Evolutionary conservation across 2,329 filamentous ascomycete species (phyloP).

Genomic region (Colletotrichum coccodes): DNA sequence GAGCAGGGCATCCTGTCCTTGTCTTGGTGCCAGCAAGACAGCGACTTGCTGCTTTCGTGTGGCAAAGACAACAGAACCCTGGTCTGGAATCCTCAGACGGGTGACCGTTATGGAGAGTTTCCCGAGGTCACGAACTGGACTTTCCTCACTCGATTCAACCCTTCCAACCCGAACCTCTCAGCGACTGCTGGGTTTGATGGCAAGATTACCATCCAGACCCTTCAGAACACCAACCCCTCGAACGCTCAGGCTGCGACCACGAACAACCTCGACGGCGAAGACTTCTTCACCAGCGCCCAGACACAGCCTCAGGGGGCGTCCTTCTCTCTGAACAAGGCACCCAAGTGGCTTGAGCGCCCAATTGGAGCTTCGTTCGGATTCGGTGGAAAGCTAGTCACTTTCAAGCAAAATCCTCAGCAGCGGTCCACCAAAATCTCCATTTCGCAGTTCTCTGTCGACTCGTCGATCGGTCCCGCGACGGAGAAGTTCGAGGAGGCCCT

Average conservation of each 20-base stretch:
- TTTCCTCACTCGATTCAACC: slow-evolving; percentile 94
- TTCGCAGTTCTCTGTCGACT: slow-evolving; percentile 88
- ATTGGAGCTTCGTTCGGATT: slow-evolving; percentile 93
- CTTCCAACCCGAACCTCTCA: slow-evolving; percentile 89
- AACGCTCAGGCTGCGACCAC: slow-evolving; percentile 74
- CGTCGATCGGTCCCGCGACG: slow-evolving; percentile 83
- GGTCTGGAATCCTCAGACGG: slow-evolving; percentile 95
- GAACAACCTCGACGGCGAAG: slow-evolving; percentile 84
- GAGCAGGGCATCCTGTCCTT: slow-evolving; percentile 93
- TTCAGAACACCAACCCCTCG: slow-evolving; percentile 90
- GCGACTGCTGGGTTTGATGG: slow-evolving; percentile 98
- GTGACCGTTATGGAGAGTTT: slow-evolving; percentile 88
- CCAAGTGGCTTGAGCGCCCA: slow-evolving; percentile 89
- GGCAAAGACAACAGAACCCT: slow-evolving; percentile 97
- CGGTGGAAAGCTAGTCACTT: slow-evolving; percentile 87
- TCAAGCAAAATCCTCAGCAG: slow-evolving; percentile 68
- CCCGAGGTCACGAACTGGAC: slow-evolving; percentile 99
- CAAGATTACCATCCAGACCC: slow-evolving; percentile 91
- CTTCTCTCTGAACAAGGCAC: slow-evolving; percentile 87
- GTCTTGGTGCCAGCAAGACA: slow-evolving; percentile 94
- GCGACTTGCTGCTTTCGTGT: slow-evolving; percentile 87
- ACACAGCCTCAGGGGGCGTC: slow-evolving; percentile 89
- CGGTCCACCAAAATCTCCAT: slow-evolving; percentile 83
- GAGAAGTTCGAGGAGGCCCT: slow-evolving; percentile 88
- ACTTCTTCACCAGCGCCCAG: slow-evolving; percentile 96